Base-by-base conservation (phyloP, 495 filamentous ascomycete genomes). In the Baudoinia panamericana region DNA sequence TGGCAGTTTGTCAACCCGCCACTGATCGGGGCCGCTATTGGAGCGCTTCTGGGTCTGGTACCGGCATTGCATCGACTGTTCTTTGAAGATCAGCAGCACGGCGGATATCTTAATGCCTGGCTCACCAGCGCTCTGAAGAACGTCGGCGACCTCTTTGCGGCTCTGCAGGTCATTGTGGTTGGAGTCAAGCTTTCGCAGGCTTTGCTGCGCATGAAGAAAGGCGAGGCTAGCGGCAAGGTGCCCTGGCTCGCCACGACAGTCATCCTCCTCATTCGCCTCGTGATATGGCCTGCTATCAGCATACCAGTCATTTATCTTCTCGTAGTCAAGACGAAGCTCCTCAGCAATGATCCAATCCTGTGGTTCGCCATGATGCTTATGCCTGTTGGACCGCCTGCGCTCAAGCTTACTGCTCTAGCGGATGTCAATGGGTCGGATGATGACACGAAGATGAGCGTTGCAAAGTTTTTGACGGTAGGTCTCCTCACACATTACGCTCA, bases 361-460 rank as follows among this genome's bases (percentile, higher is more conserved):
- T 85, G 76, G 76, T 86, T 84, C 52, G 60, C 62, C 7, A 68
- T 85, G 67, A 84, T 84, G 78, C 52, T 84, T 17, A 84, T 85
- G 74, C 79, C 82, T 0, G 66, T 68, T 1, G 81, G 82, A 0
- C 80, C 80, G 8, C 72, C 75, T 2, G 77, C 80, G 0, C 71
- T 84, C 69, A 78, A 77, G 41, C 56, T 84, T 12, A 72, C 75
- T 13, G 33, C 75, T 1, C 56, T 84, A 36, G 68, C 78, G 2
- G 78, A 85, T 43, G 66, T 84, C 3, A 74, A 69, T 25, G 70
- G 71, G 5, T 66, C 64, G 0, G 62, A 60, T 17, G 65, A 76
- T 39, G 57, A 60, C 16, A 71, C 76, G 46, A 82, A 82, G 60
- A 71, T 80, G 61, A 66, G 67, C 20, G 79, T 85, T 59, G 72